Conservation (phyloP, 345 rosid species). For the Camelina laxa region DNA sequence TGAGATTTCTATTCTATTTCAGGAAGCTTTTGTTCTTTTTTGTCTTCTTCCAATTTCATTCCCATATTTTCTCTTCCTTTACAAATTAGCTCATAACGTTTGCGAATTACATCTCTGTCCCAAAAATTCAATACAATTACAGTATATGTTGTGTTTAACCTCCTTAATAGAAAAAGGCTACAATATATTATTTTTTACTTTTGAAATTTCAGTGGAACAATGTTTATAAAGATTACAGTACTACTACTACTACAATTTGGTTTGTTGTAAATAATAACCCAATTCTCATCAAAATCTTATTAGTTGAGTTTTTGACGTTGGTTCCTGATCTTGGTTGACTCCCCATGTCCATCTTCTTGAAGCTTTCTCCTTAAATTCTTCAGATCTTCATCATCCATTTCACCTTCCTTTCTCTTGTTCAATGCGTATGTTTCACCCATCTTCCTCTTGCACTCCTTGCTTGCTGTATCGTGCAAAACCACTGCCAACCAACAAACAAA, state of each 20-base stretch:
- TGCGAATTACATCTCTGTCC: not conserved
- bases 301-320: slow-evolving; percentile 50
- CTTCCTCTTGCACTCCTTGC: slow-evolving; percentile 83
- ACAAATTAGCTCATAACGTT: not conserved
- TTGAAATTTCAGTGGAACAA: not conserved
- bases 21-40: slow-evolving; percentile 3
- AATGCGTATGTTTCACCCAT: slow-evolving; percentile 80
- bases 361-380: slow-evolving; percentile 61
- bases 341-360: slow-evolving; percentile 50
- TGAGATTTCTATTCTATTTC: too few species aligned
- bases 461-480: slow-evolving; percentile 80
- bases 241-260: slow-evolving; percentile 7
- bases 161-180: not conserved
- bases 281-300: not conserved
- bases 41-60: slow-evolving; percentile 2
- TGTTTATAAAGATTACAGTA: not conserved
- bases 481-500: slow-evolving; percentile 50
- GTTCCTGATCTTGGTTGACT: slow-evolving; percentile 41
- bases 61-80: not conserved
- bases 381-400: slow-evolving; percentile 64
- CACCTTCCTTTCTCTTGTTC: slow-evolving; percentile 60
- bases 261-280: not conserved
- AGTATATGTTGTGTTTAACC: not conserved
- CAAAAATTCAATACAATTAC: not conserved
- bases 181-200: not conserved